A percentile compares a stretch with the other conserved stretches of the same genome.
phyloP scores from a whole-genome alignment of 2,329 filamentous ascomycete species.

The Torrubiella hemipterigena region DNA sequence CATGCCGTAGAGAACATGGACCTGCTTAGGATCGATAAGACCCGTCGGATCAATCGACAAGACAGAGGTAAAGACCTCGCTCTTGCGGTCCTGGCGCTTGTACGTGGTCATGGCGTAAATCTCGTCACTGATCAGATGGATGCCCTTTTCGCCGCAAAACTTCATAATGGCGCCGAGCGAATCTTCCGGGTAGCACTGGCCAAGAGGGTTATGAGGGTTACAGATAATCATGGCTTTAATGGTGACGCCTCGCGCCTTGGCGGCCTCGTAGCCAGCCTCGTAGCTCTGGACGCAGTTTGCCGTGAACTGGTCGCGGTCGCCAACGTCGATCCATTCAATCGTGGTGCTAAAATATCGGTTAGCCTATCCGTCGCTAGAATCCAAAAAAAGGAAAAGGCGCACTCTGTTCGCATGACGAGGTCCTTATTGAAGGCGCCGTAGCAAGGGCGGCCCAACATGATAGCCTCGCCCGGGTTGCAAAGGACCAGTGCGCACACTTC shows the following conservation, averaged over 20 bases:
- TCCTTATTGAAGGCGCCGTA: background rate
- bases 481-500: background rate
- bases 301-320: background rate
- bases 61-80: background rate
- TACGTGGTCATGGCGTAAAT: conserved; percentile 2
- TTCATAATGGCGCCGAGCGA: background rate
- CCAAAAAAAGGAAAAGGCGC: too few species aligned
- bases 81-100: background rate
- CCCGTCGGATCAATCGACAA: background rate
- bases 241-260: background rate
- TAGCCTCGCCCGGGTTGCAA: background rate
- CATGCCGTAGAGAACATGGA: background rate
- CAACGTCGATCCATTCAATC: too few species aligned
- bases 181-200: background rate
- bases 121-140: conserved; percentile 4
- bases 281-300: background rate
- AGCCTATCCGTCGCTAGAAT: too few species aligned
- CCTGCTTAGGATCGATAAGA: background rate
- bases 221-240: conserved; percentile 2
- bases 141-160: conserved; percentile 1
- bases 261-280: background rate
- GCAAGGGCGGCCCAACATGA: background rate
- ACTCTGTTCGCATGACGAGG: background rate
- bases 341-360: too few species aligned
- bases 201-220: conserved; percentile 4